These are phyloP conservation scores for Peniophora sp. DNA, from an alignment of 1,284 basidiomycete species.

Conservation along the genomic window DNA sequence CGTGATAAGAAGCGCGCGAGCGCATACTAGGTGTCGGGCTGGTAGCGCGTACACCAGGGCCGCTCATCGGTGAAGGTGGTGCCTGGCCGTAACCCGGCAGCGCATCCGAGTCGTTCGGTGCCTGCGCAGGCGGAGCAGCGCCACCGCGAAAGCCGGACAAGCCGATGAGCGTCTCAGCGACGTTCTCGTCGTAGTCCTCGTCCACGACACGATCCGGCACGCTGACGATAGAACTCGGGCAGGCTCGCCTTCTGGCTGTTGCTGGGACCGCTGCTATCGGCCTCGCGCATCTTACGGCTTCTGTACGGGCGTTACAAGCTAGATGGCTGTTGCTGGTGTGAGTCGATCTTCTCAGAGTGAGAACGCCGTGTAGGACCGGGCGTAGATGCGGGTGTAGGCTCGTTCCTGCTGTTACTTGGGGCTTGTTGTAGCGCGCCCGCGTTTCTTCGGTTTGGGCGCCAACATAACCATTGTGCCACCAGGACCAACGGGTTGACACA, in stretches of 20 bases:
- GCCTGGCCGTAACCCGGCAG: slow-evolving; percentile 28
- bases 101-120: slow-evolving; percentile 19
- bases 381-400: slow-evolving; percentile 17
- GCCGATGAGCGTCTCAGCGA: slow-evolving; percentile 63
- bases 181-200: slow-evolving; percentile 78
- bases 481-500: slow-evolving; percentile 12
- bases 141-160: slow-evolving; percentile 33
- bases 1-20: slow-evolving; percentile 17
- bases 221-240: slow-evolving; percentile 47
- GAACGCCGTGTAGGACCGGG: slow-evolving; percentile 41
- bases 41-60: slow-evolving; percentile 28
- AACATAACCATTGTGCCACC: no score
- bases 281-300: slow-evolving; percentile 45
- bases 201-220: slow-evolving; percentile 61
- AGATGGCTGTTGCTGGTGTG: slow-evolving; percentile 21
- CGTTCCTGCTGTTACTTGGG: slow-evolving; percentile 41
- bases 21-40: slow-evolving; percentile 36
- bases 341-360: slow-evolving; percentile 32
- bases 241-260: slow-evolving; percentile 56
- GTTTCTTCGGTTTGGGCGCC: no score
- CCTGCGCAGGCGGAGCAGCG: neutral
- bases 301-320: slow-evolving; percentile 39
- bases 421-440: slow-evolving; percentile 24
- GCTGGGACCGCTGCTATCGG: slow-evolving; percentile 60
- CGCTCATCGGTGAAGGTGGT: slow-evolving; percentile 22